Percentiles rank a stretch among this genome's conserved stretches.
Conservation (phyloP, 345 rosid genomes). For the Isatis tinctoria region DNA sequence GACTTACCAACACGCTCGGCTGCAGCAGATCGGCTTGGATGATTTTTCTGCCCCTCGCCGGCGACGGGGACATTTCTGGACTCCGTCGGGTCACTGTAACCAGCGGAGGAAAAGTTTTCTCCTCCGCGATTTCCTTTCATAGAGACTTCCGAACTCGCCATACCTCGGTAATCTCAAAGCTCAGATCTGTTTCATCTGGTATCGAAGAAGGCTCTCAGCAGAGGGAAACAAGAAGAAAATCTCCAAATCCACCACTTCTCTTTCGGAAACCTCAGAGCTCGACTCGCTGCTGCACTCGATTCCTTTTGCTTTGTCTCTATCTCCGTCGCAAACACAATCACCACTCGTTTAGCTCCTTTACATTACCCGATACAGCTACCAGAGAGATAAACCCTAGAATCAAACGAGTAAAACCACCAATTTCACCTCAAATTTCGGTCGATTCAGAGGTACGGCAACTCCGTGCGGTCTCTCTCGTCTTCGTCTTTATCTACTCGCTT, state of each 20-base stretch:
- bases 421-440: conserved; percentile 28
- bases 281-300: not conserved
- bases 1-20: conserved; percentile 17
- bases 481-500: not conserved
- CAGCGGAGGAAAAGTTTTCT: conserved; percentile 36
- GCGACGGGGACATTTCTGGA: conserved; percentile 21
- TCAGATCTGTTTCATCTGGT: conserved; percentile 63
- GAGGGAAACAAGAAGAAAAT: not conserved
- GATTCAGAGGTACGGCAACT: conserved; percentile 29
- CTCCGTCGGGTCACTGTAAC: conserved; percentile 34
- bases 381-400: conserved; percentile 21
- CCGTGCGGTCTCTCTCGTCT: not conserved
- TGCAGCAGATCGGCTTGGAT: conserved; percentile 20
- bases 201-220: not conserved
- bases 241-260: conserved; percentile 20
- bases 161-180: conserved; percentile 12
- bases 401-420: conserved; percentile 9
- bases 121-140: conserved; percentile 43
- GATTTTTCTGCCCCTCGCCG: conserved; percentile 38
- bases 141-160: conserved; percentile 44
- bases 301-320: not conserved
- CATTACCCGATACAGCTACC: conserved; percentile 11
- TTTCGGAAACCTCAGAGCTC: not conserved
- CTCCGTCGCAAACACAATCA: conserved; percentile 12
- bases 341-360: conserved; percentile 24